A percentile compares a stretch with the other conserved stretches of the same genome.
These are phyloP conservation scores for Dalechampia spathulata DNA, from an alignment of 441 rosid genomes.

Conservation along the genomic window DNA sequence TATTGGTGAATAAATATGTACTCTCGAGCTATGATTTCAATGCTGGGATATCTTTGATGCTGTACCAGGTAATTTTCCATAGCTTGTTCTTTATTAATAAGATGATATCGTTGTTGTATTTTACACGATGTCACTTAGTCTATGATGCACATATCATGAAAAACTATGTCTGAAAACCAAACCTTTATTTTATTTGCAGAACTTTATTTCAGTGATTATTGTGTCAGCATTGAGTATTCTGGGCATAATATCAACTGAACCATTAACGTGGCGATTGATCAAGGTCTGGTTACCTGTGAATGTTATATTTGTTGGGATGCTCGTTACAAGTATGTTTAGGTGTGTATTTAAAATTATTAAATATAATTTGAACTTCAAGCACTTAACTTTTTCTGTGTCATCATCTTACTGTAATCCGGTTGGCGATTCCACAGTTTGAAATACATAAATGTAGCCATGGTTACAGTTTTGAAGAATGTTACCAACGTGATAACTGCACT, in stretches of 20 bases:
- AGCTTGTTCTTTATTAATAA: neutral
- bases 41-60: constrained; percentile 94
- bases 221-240: constrained; percentile 59
- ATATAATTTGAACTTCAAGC: neutral
- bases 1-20: constrained; percentile 87
- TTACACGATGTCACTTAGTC: neutral
- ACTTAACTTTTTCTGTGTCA: neutral
- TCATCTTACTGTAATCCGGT: neutral
- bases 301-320: constrained; percentile 96
- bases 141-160: neutral
- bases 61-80: constrained; percentile 69
- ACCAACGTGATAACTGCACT: constrained; percentile 93
- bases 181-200: constrained; percentile 48
- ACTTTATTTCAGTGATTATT: constrained; percentile 76
- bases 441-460: constrained; percentile 98
- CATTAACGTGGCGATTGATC: constrained; percentile 73
- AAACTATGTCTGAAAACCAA: constrained; percentile 5
- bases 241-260: constrained; percentile 78
- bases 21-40: constrained; percentile 91
- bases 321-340: constrained; percentile 99
- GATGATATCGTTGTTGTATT: neutral
- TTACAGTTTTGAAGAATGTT: constrained; percentile 94
- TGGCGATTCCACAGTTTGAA: constrained; percentile 57
- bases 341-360: constrained; percentile 20
- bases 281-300: constrained; percentile 98